Conservation (phyloP, 2,329 filamentous ascomycete species). For the Colletotrichum eleusines region DNA sequence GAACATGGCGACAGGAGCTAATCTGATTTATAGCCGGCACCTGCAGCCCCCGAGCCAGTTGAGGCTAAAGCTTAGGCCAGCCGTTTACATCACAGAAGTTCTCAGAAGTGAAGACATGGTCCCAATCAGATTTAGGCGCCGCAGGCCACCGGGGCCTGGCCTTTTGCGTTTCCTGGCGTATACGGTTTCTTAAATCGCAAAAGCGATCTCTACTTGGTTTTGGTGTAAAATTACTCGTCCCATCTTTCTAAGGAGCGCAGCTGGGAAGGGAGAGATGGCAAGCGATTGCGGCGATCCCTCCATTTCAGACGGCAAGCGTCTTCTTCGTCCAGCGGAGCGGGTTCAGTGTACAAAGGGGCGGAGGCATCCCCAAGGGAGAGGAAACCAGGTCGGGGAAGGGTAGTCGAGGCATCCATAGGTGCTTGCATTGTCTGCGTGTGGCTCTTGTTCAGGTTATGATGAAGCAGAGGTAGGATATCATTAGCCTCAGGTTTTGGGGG, state of each 20-base stretch:
- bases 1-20: slow-evolving; percentile 4
- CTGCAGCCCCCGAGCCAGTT: slow-evolving; percentile 50
- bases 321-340: slow-evolving; percentile 27
- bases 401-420: slow-evolving; percentile 14
- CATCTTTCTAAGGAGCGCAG: slow-evolving; percentile 18
- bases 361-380: slow-evolving; percentile 18
- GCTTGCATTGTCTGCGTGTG: slow-evolving; percentile 18
- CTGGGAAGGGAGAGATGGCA: slow-evolving; percentile 29
- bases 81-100: slow-evolving; percentile 20
- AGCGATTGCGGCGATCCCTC: slow-evolving; percentile 20
- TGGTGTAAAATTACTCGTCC: slow-evolving; percentile 41
- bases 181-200: slow-evolving; percentile 40
- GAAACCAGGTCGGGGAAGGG: slow-evolving; percentile 18
- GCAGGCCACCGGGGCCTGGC: slow-evolving; percentile 22
- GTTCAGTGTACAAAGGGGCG: slow-evolving; percentile 35
- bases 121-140: slow-evolving; percentile 21
- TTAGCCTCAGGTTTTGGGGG: slow-evolving; percentile 21
- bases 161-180: slow-evolving; percentile 42
- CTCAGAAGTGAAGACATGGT: slow-evolving; percentile 29
- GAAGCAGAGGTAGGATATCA: slow-evolving; percentile 36
- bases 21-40: slow-evolving; percentile 40
- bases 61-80: slow-evolving; percentile 52
- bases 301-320: slow-evolving; percentile 14
- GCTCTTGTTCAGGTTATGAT: slow-evolving; percentile 34
- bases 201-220: slow-evolving; percentile 38